These are phyloP conservation scores for Psidium guajava DNA, from an alignment of 345 rosid species.

Conservation along the genomic window DNA sequence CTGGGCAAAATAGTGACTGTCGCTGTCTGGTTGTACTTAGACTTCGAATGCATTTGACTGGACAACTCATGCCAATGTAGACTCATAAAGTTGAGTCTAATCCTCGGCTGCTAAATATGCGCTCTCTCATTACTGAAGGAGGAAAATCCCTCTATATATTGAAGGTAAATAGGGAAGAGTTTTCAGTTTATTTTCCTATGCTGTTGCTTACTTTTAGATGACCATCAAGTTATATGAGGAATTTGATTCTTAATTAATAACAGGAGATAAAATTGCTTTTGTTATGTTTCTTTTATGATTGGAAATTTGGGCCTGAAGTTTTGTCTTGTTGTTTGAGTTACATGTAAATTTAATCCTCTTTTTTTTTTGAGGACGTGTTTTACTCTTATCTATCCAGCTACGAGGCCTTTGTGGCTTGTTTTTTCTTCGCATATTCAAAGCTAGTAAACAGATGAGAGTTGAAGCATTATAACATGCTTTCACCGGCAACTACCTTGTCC, in stretches of 20 bases:
- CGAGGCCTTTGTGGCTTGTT: not conserved
- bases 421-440: not conserved
- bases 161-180: constrained; percentile 34
- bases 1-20: not conserved
- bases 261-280: not conserved
- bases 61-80: constrained; percentile 42
- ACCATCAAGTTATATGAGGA: not conserved
- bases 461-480: not conserved
- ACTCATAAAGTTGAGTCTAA: constrained; percentile 27
- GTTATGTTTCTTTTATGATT: not conserved
- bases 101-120: constrained; percentile 48
- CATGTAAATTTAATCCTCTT: not conserved
- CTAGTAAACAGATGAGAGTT: not conserved
- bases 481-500: not conserved
- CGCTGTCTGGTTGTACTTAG: constrained; percentile 27
- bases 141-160: constrained; percentile 53
- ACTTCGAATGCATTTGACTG: constrained; percentile 78
- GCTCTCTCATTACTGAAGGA: constrained; percentile 20
- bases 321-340: not conserved
- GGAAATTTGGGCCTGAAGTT: not conserved
- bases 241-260: not conserved
- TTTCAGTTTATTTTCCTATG: not conserved
- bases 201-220: not conserved
- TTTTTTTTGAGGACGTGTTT: not conserved
- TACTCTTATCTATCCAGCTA: not conserved